Percentiles rank a stretch among this genome's conserved stretches.
phyloP scores from a whole-genome alignment of 768 basidiomycete species.

The Phanerochaete sordida region DNA sequence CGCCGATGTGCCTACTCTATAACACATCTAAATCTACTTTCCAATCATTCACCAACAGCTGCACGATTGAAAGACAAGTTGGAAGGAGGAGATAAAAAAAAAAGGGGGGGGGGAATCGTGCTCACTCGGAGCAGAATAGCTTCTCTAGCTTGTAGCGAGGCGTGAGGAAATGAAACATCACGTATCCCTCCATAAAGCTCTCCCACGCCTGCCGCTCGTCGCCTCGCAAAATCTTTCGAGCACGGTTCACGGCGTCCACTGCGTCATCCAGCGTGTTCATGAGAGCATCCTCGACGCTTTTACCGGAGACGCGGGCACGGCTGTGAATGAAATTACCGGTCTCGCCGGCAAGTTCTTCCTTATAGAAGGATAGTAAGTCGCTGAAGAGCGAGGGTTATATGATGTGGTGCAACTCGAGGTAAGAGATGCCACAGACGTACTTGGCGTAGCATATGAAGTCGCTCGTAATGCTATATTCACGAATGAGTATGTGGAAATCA shows the following conservation, averaged over 20 bases:
- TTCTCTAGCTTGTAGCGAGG: slow-evolving; percentile 10
- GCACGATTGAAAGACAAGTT: too few species aligned
- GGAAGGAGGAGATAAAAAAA: too few species aligned
- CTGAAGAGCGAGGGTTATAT: background rate
- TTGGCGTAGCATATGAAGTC: slow-evolving; percentile 28
- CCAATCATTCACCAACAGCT: too few species aligned
- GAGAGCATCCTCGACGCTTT: background rate
- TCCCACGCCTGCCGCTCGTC: slow-evolving; percentile 15
- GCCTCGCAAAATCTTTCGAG: slow-evolving; percentile 2
- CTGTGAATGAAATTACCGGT: background rate
- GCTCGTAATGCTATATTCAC: background rate
- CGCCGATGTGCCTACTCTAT: too few species aligned
- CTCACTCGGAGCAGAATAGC: too few species aligned
- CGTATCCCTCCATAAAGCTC: slow-evolving; percentile 14
- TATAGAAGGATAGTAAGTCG: slow-evolving; percentile 6
- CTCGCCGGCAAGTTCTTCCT: slow-evolving; percentile 1
- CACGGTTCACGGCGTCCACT: slow-evolving; percentile 14
- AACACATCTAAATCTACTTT: too few species aligned
- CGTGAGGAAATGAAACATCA: slow-evolving; percentile 14
- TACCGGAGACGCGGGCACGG: background rate
- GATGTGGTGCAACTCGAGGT: too few species aligned
- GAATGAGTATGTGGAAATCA: background rate
- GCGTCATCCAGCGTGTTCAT: slow-evolving; percentile 14
- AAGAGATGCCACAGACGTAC: too few species aligned
- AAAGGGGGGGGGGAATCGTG: too few species aligned